phyloP scores from a whole-genome alignment of 2,329 filamentous ascomycete species.

The Colletotrichum sojae region DNA sequence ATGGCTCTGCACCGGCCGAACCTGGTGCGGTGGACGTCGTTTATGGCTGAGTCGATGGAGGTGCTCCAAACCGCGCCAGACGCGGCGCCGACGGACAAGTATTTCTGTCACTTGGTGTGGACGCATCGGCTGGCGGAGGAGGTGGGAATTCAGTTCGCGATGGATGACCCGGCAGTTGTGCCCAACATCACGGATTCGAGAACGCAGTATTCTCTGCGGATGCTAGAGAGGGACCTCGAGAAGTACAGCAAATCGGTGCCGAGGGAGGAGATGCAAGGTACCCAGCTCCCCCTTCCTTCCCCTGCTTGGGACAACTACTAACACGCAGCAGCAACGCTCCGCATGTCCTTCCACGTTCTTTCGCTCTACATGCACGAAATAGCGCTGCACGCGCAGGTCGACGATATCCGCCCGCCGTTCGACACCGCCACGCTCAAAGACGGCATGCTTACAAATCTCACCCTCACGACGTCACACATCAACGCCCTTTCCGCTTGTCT shows the following conservation, averaged over 20 bases:
- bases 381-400: constrained; percentile 75
- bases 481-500: constrained; percentile 78
- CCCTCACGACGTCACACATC: constrained; percentile 71
- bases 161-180: constrained; percentile 73
- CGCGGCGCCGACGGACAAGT: constrained; percentile 69
- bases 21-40: constrained; percentile 71
- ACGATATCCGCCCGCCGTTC: constrained; percentile 64
- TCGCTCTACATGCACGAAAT: constrained; percentile 84
- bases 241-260: constrained; percentile 71
- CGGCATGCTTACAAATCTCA: constrained; percentile 57
- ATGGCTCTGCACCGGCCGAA: constrained; percentile 74
- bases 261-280: constrained; percentile 68
- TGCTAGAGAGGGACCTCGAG: constrained; percentile 75
- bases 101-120: constrained; percentile 72
- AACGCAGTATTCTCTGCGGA: constrained; percentile 74
- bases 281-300: constrained; percentile 8
- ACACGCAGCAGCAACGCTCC: constrained; percentile 67
- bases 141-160: constrained; percentile 74
- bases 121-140: constrained; percentile 77
- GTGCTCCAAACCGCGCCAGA: constrained; percentile 68
- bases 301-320: constrained; percentile 25
- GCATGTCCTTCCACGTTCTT: constrained; percentile 75
- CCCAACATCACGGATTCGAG: constrained; percentile 73
- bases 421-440: constrained; percentile 61
- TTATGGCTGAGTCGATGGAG: constrained; percentile 73